Base-by-base conservation (phyloP, 228 moss, liverwort and hornwort species). In the Sphagnum magellanicum region DNA sequence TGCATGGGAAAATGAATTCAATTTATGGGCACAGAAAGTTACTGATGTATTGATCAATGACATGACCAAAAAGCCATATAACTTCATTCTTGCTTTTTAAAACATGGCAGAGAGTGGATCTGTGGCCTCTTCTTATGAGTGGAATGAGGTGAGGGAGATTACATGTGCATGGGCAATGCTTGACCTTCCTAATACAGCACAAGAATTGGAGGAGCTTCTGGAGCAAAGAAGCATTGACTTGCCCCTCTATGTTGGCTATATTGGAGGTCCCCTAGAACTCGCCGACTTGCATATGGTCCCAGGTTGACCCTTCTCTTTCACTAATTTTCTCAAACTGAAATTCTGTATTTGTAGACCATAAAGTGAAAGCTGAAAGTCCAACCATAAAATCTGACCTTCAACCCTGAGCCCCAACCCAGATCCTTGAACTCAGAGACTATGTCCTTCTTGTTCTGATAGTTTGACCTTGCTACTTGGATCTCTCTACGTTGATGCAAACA, bases 161-260 rank as follows among this genome's bases (percentile, higher is more conserved):
- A 74, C 79, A 9, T 79, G 77, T 59, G 83, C 79, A 8, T 79
- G 74, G 79, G 74, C 76, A n/a, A 68, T 74, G 67, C 60, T 83
- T 70, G 63, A 74, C 66, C 79, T 83, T 63, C 83, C 83, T 52
- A 71, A 79, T 48, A 63, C 52, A 53, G 58, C 55, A 53, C 68
- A 46, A 50, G 76, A 67, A 51, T 49, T 67, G 9, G 72, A 79
- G 14, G 72, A 72, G 50, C 6, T 77, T 63, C 57, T 77, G 60
- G 70, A 64, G 51, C 69, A 67, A 61, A 58, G 69, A 9, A 67
- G 53, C 4, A 74, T 67, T 51, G 75, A 83, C 52, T n/a, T 77
- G 48, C 79, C 68, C 51, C 73, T 79, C 75, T 58, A 79, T 59
- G 77, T 77, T 71, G 79, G 83, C 66, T 74, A 68, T 58, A 67